Evolutionary conservation across 2,329 filamentous ascomycete species (phyloP), one percentile per base, ranked within the genome.

Genomic region (Passalora sequoiae): DNA sequence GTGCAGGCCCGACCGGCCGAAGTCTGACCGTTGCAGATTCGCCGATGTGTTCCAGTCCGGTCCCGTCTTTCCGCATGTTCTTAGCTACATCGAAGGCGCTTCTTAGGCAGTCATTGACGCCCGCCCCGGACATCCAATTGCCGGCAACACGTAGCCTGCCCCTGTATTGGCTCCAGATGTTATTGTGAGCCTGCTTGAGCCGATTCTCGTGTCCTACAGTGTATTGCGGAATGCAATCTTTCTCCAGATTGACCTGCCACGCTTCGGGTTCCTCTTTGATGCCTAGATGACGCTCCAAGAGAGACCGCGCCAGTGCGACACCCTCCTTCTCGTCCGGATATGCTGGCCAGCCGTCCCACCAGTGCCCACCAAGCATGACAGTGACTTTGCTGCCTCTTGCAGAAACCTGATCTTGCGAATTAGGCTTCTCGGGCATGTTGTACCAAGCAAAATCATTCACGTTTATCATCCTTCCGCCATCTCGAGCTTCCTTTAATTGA

Each of bases 291-390:
- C 88, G 76, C 49, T 76, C 68, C 1, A 96, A 70, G 5, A 94
- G 71, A 1, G 71, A 66, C 49, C 78, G 77, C 24, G 89, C 88
- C 76, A 91, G 84, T 4, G 66, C 61, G 19, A 85, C 69, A 12
- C 80, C 88, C 53, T 85, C 75, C 10, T 81, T 71, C 49, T 81
- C 74, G 38, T 76, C 69, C 0, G 88, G 89, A 44, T 78, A 78
- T 28, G 71, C 68, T 2, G 65, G 59, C 70, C 75, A 80, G 45
- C 71, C 76, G 62, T 88, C 75, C 87, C 87, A 97, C 77, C 86
- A 88, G 67, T 96, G 89, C 1, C 92, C 92, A 46, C 92, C 92
- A 44, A 98, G 72, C 81, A 98, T 94, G 56, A 97, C 86, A 12
- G 91, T 95, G 40, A 97, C 67, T 64, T 94, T 95, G 10, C 88